Percentiles rank a stretch among this genome's conserved stretches.
Conservation (phyloP, 306 rosid species). For the Herpetospermum pedunculosum region DNA sequence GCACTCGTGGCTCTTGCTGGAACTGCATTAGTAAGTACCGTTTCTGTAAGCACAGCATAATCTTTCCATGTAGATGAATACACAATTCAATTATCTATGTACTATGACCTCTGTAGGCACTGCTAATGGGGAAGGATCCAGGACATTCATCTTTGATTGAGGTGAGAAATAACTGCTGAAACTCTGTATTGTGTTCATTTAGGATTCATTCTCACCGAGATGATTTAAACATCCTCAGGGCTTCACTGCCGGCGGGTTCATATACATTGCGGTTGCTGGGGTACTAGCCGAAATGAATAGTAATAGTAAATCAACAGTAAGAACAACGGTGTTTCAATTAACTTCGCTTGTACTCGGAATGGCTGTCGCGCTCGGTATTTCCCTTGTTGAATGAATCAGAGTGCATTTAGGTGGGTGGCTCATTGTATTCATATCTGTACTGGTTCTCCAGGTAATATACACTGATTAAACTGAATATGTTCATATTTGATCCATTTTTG, state of each 20-base stretch:
- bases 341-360: slow-evolving; percentile 67
- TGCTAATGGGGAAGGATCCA: slow-evolving; percentile 81
- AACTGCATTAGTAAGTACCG: slow-evolving; percentile 58
- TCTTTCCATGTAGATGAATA: not conserved
- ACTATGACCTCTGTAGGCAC: slow-evolving; percentile 41
- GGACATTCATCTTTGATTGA: slow-evolving; percentile 90
- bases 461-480: not conserved
- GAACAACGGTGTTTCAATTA: slow-evolving; percentile 43
- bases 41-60: slow-evolving; percentile 1
- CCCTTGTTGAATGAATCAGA: slow-evolving; percentile 67
- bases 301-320: slow-evolving; percentile 50
- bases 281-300: slow-evolving; percentile 92
- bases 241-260: slow-evolving; percentile 92
- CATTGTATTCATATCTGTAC: not conserved
- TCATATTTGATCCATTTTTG: slow-evolving; percentile 1
- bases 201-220: not conserved
- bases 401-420: not conserved
- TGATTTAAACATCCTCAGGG: slow-evolving; percentile 34
- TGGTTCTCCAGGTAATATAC: not conserved
- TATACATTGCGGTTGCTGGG: slow-evolving; percentile 90
- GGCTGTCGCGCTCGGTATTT: slow-evolving; percentile 81
- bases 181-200: not conserved
- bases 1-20: slow-evolving; percentile 91
- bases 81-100: not conserved
- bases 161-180: slow-evolving; percentile 26